Base-by-base conservation (phyloP, 2,329 filamentous ascomycete species). In the Diplodia intermedia region DNA sequence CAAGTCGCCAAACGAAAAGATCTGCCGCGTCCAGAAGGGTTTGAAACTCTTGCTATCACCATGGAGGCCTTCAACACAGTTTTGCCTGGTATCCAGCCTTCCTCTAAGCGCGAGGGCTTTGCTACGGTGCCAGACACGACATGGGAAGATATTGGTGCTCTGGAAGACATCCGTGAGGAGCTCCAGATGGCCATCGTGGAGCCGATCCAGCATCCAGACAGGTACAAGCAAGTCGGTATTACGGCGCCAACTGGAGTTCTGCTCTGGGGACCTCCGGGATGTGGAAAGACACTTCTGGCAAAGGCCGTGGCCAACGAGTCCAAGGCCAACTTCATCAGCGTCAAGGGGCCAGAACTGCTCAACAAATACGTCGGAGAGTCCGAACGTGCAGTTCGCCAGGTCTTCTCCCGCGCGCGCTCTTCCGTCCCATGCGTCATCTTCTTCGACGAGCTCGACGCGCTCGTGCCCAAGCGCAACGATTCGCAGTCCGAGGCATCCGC, bases 281-380 rank as follows among this genome's bases (percentile, higher is more conserved):
- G 95, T 78, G 95, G 95, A 73, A 99, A 99, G 79, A 99, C 95
- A 0, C 86, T 99, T 1, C 88, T 99, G 1, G 95, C 95, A 20
- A 97, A 98, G 81, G 95, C 95, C 3, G 93, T 97, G 4, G 95
- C 95, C 67, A 97, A 97, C 78, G 93, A 97, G 77, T 94, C 91
- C 8, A 93, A 94, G 78, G 95, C 95, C 57, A 98, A 97, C 79
- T 99, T 99, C 83, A 99, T 99, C 79, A 93, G 93, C 65, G 93
- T 99, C 80, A 97, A 97, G 79, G 95, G 95, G 0, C 95, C 95
- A 0, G 95, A 99, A 78, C 84, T 99, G 11, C 86, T 99, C 55
- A 98, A 98, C 84, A 99, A 80, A 80, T 99, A 94, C 77, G 94
- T 99, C 11, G 95, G 95, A 72, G 95, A 99, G 80, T 96, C 92